phyloP scores from a whole-genome alignment of 2,329 filamentous ascomycete species.

The Seiridium cupressi region DNA sequence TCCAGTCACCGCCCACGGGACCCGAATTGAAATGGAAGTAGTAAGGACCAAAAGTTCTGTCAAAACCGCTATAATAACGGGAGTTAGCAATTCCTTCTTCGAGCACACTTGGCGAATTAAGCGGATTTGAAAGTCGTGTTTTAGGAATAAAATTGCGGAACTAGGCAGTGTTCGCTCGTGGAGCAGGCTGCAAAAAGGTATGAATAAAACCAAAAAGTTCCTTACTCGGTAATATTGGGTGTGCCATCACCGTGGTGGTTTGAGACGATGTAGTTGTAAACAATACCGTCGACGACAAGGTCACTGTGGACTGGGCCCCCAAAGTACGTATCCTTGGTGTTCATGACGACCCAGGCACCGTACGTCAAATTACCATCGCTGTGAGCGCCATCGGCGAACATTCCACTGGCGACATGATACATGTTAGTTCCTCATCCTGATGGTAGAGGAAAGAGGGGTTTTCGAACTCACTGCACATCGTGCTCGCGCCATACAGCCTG shows the following conservation, averaged over 20 bases:
- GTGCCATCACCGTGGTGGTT: slow-evolving; percentile 63
- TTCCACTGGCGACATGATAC: slow-evolving; percentile 46
- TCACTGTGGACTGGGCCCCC: slow-evolving; percentile 62
- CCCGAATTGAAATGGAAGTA: slow-evolving; percentile 64
- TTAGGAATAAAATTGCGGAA: too few species aligned
- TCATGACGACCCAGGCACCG: slow-evolving; percentile 64
- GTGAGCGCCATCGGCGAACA: slow-evolving; percentile 49
- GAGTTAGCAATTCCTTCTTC: too few species aligned
- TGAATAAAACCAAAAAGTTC: too few species aligned
- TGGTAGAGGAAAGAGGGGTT: too few species aligned
- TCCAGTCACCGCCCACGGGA: slow-evolving; percentile 39
- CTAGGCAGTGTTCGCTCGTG: too few species aligned
- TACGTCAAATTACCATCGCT: slow-evolving; percentile 51
- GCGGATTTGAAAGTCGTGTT: too few species aligned
- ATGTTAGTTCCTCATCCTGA: too few species aligned
- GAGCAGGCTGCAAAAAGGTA: too few species aligned
- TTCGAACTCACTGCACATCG: neutral
- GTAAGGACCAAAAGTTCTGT: slow-evolving; percentile 62
- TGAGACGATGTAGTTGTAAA: slow-evolving; percentile 62
- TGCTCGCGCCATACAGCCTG: slow-evolving; percentile 57
- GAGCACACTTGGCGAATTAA: too few species aligned
- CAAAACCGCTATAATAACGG: slow-evolving; percentile 43
- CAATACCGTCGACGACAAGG: slow-evolving; percentile 61
- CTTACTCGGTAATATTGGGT: slow-evolving; percentile 56
- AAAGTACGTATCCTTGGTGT: slow-evolving; percentile 62